These are phyloP conservation scores for Cladosporium phlei DNA, from an alignment of 2,329 filamentous ascomycete species.

Conservation along the genomic window DNA sequence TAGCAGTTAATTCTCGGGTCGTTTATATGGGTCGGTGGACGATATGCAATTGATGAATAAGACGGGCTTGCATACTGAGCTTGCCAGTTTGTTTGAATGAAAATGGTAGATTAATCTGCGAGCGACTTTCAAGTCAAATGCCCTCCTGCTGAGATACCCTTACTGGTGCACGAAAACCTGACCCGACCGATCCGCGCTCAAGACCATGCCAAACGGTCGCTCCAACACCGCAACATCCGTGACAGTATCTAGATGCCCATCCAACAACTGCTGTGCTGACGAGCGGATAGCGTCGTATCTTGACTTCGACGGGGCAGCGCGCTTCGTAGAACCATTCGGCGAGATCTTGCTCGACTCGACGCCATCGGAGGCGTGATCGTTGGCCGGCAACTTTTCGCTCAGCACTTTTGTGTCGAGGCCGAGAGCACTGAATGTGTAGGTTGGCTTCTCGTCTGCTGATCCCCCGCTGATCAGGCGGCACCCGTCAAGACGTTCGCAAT, in stretches of 20 bases:
- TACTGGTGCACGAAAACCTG: constrained; percentile 78
- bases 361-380: constrained; percentile 18
- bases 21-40: too few relatives aligned
- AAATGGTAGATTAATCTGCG: too few relatives aligned
- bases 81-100: too few relatives aligned
- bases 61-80: too few relatives aligned
- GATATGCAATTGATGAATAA: too few relatives aligned
- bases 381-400: constrained; percentile 30
- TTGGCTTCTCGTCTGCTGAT: constrained; percentile 58
- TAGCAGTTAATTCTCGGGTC: too few relatives aligned
- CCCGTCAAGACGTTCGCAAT: constrained; percentile 70
- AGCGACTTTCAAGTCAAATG: too few relatives aligned
- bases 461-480: constrained; percentile 78
- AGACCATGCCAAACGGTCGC: constrained; percentile 84
- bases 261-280: constrained; percentile 81
- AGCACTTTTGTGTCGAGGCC: constrained; percentile 39
- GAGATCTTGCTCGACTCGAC: constrained; percentile 26
- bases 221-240: constrained; percentile 85
- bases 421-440: constrained; percentile 53
- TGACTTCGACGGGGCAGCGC: constrained; percentile 42
- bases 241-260: constrained; percentile 81
- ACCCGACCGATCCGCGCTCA: constrained; percentile 84
- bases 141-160: too few relatives aligned
- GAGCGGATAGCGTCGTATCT: constrained; percentile 81
- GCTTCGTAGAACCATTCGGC: constrained; percentile 35